Evolutionary conservation across 192 early-diverging fungal genomes (phyloP), one percentile per base, ranked within the genome.

Genomic region (Backusella macrospora): DNA sequence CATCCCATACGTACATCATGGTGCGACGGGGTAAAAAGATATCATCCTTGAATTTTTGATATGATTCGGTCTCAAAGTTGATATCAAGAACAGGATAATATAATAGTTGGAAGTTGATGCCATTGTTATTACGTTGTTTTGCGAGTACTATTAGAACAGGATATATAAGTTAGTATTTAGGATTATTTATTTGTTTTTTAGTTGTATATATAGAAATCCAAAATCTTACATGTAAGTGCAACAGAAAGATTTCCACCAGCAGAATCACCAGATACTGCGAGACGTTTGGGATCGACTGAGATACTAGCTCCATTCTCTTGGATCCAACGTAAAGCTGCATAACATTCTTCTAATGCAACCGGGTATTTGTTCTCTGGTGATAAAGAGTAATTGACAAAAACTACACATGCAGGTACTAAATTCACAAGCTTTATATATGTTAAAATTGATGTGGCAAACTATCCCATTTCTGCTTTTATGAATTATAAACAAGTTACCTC

Each of bases 21-120:
- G 52, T 59, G 13, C 52, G 21, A 59, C 52, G 52, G 52, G 52
- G 52, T 26, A 59, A 59, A 29, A 59, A 59, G 52, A 59, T 59
- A 26, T 59, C 52, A 10, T 59, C 52, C 12, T 59, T 59, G 52
- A 23, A 59, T 59, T 59, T 59, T 23, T 59, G 52, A 59, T 59
- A 59, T 4, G 52, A 59, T 59, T 59, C 52, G 26, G 52, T 59
- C 12, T 59, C 52, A 21, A 59, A 59, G 26, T 59, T 59, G 52
- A 59, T 29, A 84, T 68, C 75, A 80, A 59, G 78, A 84, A 45
- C 82, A 83, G 48, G 83, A 77, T 71, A 65, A 29, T 65, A 65
- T 39, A 65, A 14, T 29, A 65, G 8, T 18, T 18, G 64, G 64
- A 37, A 65, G n/a, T n/a, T 65, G 29, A 65, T 18, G 12, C 39